Evolutionary conservation across 495 filamentous ascomycete species (phyloP), one percentile per base, ranked within the genome.

Genomic region (Podospora tetraspora): DNA sequence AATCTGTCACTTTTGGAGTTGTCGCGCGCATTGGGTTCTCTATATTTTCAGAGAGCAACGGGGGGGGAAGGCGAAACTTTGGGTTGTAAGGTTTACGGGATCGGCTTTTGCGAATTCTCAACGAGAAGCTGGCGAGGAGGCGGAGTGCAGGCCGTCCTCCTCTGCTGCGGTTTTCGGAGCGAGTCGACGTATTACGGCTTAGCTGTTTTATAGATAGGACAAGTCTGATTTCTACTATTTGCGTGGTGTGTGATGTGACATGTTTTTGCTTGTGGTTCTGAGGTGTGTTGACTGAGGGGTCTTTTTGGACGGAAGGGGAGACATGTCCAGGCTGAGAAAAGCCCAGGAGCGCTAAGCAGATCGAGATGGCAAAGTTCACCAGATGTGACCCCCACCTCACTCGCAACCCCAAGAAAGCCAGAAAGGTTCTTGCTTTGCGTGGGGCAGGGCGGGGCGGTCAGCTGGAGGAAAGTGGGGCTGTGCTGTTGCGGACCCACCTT

Each of bases 121-220:
- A 56, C 12, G 11, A 27, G 11, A 29, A 62, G 16, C 9, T 10
- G 23, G 61, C 21, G 37, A 58, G 60, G 61, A 59, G 52, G 64
- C 64, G 71, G 65, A 73, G 71, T 73, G 71, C 71, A 73, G 71
- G 71, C 65, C 67, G 61, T 66, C 63, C 37, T 59, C 57, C 58
- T 16, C 19, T 34, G 25, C 25, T 10, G n/a, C 4, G 43, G 37
- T 27, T 32, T 25, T 24, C 37, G 34, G 25, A 59, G 43, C 43
- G 16, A 59, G 30, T 32, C 63, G 27, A 59, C 29, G 22, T 32
- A 27, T 29, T 19, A 34, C 59, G 29, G 59, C 27, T 0, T 16
- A 11, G 22, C 10, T 43, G 27, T 10, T 60, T 34, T 59, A 57
- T 7, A 37, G 27, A 32, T 37, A 25, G 57, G 64, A 6, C 16